Conservation (phyloP, 2,329 filamentous ascomycete genomes). For the Davidsoniella neocaledoniae region DNA sequence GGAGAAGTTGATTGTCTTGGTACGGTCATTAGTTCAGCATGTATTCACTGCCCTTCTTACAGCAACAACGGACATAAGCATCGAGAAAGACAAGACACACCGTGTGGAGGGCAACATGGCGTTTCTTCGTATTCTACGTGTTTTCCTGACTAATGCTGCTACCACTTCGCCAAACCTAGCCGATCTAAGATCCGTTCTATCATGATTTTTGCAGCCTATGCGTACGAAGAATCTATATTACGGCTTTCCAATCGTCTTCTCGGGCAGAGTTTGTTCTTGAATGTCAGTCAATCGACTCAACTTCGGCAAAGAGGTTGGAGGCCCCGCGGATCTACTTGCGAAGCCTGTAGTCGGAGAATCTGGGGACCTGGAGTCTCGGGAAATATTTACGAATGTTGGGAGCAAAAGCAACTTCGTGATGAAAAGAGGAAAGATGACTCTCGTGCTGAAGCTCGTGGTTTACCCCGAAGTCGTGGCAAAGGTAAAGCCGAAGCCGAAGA, state of each 20-base stretch:
- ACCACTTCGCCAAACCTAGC: slow-evolving; percentile 69
- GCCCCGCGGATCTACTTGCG: slow-evolving; percentile 71
- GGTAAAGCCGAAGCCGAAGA: slow-evolving; percentile 33
- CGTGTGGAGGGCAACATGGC: slow-evolving; percentile 42
- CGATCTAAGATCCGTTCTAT: slow-evolving; percentile 68
- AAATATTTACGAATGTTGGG: slow-evolving; percentile 68
- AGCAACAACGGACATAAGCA: slow-evolving; percentile 33
- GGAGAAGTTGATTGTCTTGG: slow-evolving; percentile 44
- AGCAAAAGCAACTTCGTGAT: slow-evolving; percentile 38
- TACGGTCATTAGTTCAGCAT: slow-evolving; percentile 72
- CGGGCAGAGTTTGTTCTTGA: slow-evolving; percentile 74
- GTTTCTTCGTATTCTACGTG: slow-evolving; percentile 76
- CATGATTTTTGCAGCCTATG: slow-evolving; percentile 86
- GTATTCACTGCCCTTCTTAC: slow-evolving; percentile 76
- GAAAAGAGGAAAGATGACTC: slow-evolving; percentile 27
- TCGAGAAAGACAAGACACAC: background rate
- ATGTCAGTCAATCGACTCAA: slow-evolving; percentile 56
- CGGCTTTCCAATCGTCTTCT: slow-evolving; percentile 71
- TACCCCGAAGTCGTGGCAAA: slow-evolving; percentile 29
- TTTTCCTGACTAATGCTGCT: slow-evolving; percentile 72
- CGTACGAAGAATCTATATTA: slow-evolving; percentile 84
- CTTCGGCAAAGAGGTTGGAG: slow-evolving; percentile 78
- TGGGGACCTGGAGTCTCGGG: slow-evolving; percentile 80
- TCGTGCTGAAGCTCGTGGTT: slow-evolving; percentile 21
- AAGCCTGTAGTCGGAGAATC: slow-evolving; percentile 62